Evolutionary conservation across 2,329 filamentous ascomycete species (phyloP).

Genomic region (Stachybotrys chartarum): DNA sequence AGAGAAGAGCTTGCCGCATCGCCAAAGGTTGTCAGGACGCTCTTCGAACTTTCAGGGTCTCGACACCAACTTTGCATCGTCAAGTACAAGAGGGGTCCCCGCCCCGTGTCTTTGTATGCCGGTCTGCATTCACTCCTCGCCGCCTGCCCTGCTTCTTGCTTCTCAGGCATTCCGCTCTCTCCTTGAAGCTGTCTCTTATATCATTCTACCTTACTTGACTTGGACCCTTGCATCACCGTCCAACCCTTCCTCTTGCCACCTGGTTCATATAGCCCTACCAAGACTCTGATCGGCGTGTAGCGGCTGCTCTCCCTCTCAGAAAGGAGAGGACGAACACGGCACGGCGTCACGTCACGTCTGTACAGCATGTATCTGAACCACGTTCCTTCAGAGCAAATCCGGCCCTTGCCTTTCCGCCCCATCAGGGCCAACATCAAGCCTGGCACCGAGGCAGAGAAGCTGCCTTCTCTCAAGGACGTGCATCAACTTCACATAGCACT

Average conservation of each 20-base stretch:
- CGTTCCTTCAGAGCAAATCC: not conserved
- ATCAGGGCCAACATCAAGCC: not conserved
- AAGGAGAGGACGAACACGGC: not conserved
- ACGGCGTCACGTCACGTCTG: not conserved
- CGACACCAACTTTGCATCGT: conserved; percentile 8
- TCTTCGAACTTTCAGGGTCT: conserved; percentile 12
- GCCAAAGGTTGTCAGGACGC: not conserved
- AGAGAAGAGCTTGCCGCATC: too few species aligned
- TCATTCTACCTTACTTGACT: not conserved
- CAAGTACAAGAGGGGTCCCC: conserved; percentile 21
- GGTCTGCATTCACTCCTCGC: conserved; percentile 5
- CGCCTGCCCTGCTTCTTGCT: conserved; percentile 8
- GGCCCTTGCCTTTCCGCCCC: not conserved
- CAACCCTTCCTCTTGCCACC: not conserved
- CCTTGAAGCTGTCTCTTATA: not conserved
- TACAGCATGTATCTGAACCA: not conserved
- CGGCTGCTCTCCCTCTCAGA: not conserved
- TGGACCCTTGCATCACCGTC: not conserved
- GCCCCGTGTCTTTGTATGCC: conserved; percentile 14
- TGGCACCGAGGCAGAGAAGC: not conserved
- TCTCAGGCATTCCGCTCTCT: not conserved
- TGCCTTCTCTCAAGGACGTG: not conserved
- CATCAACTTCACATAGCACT: not conserved
- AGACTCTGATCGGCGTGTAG: not conserved
- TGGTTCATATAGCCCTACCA: not conserved